These are phyloP conservation scores for Cercis canadensis DNA, from an alignment of 306 rosid genomes.

Conservation along the genomic window DNA sequence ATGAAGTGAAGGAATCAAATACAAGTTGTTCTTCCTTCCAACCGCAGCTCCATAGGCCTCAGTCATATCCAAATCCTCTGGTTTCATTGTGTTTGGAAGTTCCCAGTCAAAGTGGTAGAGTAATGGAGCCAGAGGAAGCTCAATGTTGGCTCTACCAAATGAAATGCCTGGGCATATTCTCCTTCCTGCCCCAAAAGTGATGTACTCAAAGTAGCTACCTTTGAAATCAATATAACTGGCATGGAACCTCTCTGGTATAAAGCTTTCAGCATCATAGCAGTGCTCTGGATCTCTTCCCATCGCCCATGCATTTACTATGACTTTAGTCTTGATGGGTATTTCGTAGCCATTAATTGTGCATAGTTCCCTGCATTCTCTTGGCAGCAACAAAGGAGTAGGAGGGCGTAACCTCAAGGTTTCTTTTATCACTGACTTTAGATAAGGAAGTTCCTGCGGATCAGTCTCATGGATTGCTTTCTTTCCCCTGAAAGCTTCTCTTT, in stretches of 20 bases:
- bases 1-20: background rate
- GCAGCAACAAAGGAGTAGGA: background rate
- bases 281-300: background rate
- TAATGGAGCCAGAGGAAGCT: constrained; percentile 1
- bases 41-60: background rate
- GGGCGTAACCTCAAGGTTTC: background rate
- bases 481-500: background rate
- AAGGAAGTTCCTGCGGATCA: background rate
- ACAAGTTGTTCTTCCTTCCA: background rate
- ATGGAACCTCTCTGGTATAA: background rate
- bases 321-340: background rate
- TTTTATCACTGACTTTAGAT: background rate
- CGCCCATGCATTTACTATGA: background rate
- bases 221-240: background rate
- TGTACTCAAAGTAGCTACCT: background rate
- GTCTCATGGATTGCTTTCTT: background rate
- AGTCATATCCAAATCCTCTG: constrained; percentile 24
- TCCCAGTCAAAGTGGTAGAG: constrained; percentile 11
- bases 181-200: constrained; percentile 31
- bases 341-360: background rate
- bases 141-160: constrained; percentile 14
- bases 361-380: background rate
- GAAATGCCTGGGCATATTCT: constrained; percentile 25
- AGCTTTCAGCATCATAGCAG: background rate
- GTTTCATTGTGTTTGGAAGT: background rate